Percentiles rank a stretch among this genome's conserved stretches.
Conservation (phyloP, 495 filamentous ascomycete species). For the Tetracladium marchalianum region DNA sequence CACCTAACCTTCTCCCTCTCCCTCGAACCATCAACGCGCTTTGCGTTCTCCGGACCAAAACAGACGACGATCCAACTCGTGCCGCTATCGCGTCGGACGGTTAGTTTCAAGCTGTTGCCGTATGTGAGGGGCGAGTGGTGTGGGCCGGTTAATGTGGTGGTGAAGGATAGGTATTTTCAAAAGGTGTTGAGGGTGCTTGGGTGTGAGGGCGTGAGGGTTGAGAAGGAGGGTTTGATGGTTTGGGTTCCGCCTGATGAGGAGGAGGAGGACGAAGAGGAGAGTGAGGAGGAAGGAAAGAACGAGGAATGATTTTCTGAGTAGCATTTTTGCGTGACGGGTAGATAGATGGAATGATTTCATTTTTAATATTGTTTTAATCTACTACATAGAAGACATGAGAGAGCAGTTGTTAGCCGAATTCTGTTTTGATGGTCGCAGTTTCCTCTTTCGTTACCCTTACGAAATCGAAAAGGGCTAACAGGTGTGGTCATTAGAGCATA, state of each 20-base stretch:
- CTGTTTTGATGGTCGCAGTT: too few relatives aligned
- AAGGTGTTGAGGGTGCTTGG: slow-evolving; percentile 69
- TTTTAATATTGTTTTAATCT: too few relatives aligned
- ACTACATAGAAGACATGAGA: too few relatives aligned
- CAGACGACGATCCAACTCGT: slow-evolving; percentile 64
- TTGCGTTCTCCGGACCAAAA: slow-evolving; percentile 89
- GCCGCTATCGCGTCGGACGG: slow-evolving; percentile 60
- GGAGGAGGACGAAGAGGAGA: slow-evolving; percentile 1
- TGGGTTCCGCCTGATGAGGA: slow-evolving; percentile 49
- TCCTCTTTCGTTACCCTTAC: too few relatives aligned
- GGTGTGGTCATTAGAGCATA: too few relatives aligned
- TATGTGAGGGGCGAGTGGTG: slow-evolving; percentile 56
- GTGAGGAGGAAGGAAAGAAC: neutral
- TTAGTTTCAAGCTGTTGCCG: slow-evolving; percentile 62
- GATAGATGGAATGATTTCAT: too few relatives aligned
- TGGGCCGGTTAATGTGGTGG: slow-evolving; percentile 54
- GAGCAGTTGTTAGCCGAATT: too few relatives aligned
- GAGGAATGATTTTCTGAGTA: neutral
- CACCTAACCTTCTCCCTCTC: slow-evolving; percentile 83
- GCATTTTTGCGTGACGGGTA: too few relatives aligned
- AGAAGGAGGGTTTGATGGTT: slow-evolving; percentile 60
- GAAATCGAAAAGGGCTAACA: too few relatives aligned
- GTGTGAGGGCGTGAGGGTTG: slow-evolving; percentile 58
- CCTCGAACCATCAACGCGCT: slow-evolving; percentile 88
- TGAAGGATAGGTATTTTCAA: slow-evolving; percentile 83